These are phyloP conservation scores for Sporothrix globosa DNA, from an alignment of 2,329 filamentous ascomycete genomes.

Conservation along the genomic window DNA sequence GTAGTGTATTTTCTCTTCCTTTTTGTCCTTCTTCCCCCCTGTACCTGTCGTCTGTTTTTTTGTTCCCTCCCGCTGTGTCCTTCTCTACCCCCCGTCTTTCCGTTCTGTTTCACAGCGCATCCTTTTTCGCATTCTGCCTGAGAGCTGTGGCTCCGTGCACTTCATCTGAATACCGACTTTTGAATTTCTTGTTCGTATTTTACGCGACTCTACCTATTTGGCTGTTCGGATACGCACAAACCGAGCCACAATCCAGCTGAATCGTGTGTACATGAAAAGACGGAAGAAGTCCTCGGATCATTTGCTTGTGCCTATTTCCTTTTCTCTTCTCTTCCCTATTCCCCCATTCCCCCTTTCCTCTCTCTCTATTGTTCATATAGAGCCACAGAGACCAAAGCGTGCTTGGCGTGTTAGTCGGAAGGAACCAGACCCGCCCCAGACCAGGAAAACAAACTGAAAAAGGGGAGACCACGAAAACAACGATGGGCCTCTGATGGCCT, in stretches of 20 bases:
- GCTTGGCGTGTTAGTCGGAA: neutral
- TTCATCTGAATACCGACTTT: neutral
- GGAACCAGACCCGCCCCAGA: conserved; percentile 11
- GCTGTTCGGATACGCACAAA: conserved; percentile 13
- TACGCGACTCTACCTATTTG: neutral
- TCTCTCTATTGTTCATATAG: neutral
- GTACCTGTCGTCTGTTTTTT: neutral
- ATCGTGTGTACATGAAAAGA: neutral
- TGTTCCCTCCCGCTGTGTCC: neutral
- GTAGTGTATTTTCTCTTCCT: neutral
- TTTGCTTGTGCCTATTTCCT: neutral
- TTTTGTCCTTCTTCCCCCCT: neutral
- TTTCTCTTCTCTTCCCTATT: no score
- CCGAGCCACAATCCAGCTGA: conserved; percentile 12
- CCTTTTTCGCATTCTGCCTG: neutral
- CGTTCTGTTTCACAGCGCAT: conserved; percentile 20
- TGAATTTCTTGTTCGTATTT: neutral
- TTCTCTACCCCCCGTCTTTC: neutral
- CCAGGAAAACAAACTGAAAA: neutral
- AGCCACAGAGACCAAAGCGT: conserved; percentile 2
- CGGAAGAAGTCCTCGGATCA: neutral
- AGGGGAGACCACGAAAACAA: neutral
- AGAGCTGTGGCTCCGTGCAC: neutral
- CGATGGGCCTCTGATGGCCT: conserved; percentile 19
- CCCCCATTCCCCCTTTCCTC: neutral